Evolutionary conservation across 257 asterid species (phyloP), one percentile per base, ranked within the genome.

Genomic region (Anisodus acutangulus): DNA sequence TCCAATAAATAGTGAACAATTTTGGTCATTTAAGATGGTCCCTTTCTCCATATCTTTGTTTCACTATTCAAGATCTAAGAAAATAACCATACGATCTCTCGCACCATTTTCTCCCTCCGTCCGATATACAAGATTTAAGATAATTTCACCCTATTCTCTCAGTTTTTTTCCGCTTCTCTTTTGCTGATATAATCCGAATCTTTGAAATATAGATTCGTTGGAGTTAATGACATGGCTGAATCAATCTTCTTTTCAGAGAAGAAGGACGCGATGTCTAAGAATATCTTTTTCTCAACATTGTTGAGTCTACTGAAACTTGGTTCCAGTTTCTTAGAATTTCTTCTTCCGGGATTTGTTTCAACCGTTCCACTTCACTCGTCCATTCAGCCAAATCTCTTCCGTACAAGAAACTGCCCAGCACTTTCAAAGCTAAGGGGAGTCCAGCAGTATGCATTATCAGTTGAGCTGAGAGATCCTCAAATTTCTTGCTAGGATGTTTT

Each of bases 351-450:
- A 62, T 57, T 41, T 59, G 16, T 31, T 60, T 16, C 41, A 81
- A 43, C 9, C 58, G 45, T 41, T 41, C 45, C 45, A 41, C 45
- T 41, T 41, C 45, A 41, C 45, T 41, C 45, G 5, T 41, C 84
- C 84, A 81, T 7, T 39, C 37, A 16, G 9, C 3, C 6, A 35
- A 12, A 35, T 59, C 59, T 81, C 58, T 41, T 9, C 57, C 55
- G 45, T 19, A 60, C 41, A 81, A n/a, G 54, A 16, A 58, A 16
- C 12, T 9, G 2, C 84, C 84, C 9, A 62, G 1, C 0, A 60
- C 84, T 60, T 10, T n/a, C 43, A 81, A 43, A 35, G 84, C 59
- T 12, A 81, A 81, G 31, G 84, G 84, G 6, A 81, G 58, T n/a
- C 84, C 84, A 13, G 16, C 84, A 39, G 76, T 69, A 60, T 81